phyloP scores from a whole-genome alignment of 352 stramenopile genomes.

The Phytophthora fragariae region DNA sequence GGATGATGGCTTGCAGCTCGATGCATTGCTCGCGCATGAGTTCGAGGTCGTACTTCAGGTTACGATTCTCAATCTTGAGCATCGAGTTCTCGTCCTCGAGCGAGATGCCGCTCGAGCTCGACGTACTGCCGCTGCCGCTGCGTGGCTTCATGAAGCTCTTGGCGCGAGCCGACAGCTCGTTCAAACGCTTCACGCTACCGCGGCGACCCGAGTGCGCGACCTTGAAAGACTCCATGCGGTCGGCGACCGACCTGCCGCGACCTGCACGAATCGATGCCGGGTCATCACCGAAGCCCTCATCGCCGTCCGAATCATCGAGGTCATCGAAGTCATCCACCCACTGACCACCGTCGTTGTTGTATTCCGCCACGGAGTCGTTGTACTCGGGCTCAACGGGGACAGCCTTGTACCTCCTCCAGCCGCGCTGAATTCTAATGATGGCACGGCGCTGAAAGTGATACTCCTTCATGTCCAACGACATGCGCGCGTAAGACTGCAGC shows the following conservation, averaged over 20 bases:
- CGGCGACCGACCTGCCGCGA: constrained; percentile 58
- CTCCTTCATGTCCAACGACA: constrained; percentile 79
- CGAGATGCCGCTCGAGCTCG: constrained; percentile 70
- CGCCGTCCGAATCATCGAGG: constrained; percentile 54
- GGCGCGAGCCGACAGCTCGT: constrained; percentile 71
- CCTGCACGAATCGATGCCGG: constrained; percentile 38
- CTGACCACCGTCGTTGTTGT: constrained; percentile 47
- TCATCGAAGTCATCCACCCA: constrained; percentile 59
- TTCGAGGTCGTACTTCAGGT: constrained; percentile 89
- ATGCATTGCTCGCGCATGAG: constrained; percentile 91
- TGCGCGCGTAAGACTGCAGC: constrained; percentile 84
- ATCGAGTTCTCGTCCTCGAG: constrained; percentile 89
- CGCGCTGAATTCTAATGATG: constrained; percentile 79
- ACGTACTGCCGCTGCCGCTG: constrained; percentile 71
- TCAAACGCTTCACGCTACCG: constrained; percentile 73
- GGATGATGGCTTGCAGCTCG: constrained; percentile 87
- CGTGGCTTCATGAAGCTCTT: constrained; percentile 77
- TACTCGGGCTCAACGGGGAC: constrained; percentile 44
- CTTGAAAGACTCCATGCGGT: constrained; percentile 75
- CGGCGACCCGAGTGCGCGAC: constrained; percentile 51
- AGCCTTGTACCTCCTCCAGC: constrained; percentile 64
- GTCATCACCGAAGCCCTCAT: constrained; percentile 64
- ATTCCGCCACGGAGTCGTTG: constrained; percentile 45
- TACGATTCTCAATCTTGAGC: constrained; percentile 89
- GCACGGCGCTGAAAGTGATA: constrained; percentile 72